Evolutionary conservation across 2,329 filamentous ascomycete species (phyloP).

Genomic region (Penicillium vulpinum): DNA sequence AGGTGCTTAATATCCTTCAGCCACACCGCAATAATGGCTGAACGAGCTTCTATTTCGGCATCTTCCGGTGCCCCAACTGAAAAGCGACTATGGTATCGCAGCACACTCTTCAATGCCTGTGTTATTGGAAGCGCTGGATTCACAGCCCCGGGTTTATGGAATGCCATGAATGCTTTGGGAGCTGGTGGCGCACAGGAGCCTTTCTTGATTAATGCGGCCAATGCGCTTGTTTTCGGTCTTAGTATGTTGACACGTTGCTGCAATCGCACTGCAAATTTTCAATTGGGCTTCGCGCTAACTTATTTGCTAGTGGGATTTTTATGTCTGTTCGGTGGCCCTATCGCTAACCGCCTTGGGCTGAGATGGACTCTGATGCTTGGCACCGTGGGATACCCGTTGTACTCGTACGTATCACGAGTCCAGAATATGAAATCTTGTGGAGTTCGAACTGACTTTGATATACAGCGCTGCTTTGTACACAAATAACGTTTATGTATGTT

Average conservation of each 20-base stretch:
- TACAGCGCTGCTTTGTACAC: constrained; percentile 48
- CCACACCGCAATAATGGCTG: constrained; percentile 14
- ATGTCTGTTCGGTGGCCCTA: constrained; percentile 51
- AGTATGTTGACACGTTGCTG: constrained; percentile 30
- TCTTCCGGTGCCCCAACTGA: constrained; percentile 5
- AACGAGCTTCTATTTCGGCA: constrained; percentile 13
- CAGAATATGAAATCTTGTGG: background rate
- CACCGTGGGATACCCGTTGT: constrained; percentile 52
- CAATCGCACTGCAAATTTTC: background rate
- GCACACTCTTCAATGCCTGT: constrained; percentile 56
- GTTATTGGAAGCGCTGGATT: constrained; percentile 57
- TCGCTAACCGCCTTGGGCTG: constrained; percentile 53
- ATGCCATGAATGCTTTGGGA: constrained; percentile 56
- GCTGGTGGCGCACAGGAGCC: constrained; percentile 55
- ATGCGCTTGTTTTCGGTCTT: constrained; percentile 50
- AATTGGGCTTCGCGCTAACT: background rate
- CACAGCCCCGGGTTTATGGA: constrained; percentile 51
- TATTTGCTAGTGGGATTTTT: constrained; percentile 40
- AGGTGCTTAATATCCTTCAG: background rate
- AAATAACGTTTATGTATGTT: constrained; percentile 33
- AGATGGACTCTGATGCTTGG: constrained; percentile 46
- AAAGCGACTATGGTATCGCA: constrained; percentile 48
- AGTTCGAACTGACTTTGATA: background rate
- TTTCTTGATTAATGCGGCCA: constrained; percentile 55
- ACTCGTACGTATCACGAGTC: constrained; percentile 28